Evolutionary conservation across 176 grass and related monocot genomes (phyloP).

Genomic region (Hordeum marinum): DNA sequence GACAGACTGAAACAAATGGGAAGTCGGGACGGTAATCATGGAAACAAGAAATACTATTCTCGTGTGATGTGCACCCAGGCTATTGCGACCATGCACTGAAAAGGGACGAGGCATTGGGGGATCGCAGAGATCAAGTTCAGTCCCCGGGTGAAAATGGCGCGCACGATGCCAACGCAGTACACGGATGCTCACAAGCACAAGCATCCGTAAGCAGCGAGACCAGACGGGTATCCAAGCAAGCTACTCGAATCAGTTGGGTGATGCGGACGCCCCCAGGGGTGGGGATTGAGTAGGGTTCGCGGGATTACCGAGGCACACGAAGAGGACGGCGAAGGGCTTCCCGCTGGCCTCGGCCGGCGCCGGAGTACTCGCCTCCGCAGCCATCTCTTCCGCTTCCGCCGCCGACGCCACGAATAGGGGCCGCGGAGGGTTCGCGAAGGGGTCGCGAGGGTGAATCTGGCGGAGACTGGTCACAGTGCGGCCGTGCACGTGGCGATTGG

Average conservation of each 20-base stretch:
- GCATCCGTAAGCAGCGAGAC: not conserved
- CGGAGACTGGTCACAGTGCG: not conserved
- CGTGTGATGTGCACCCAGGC: not conserved
- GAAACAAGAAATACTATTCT: not conserved
- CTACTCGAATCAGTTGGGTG: not conserved
- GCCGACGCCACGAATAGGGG: constrained; percentile 7
- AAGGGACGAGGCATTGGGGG: not conserved
- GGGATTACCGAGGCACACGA: constrained; percentile 82
- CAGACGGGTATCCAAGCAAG: not conserved
- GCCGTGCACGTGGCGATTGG: not conserved
- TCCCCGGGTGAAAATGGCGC: too few relatives aligned
- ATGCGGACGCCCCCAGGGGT: not conserved
- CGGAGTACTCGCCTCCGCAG: constrained; percentile 6
- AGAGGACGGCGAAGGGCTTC: constrained; percentile 81
- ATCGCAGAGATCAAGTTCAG: not conserved
- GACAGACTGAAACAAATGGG: not conserved
- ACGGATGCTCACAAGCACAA: not conserved
- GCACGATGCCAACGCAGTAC: not conserved
- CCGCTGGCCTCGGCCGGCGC: not conserved
- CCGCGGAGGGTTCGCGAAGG: constrained; percentile 4
- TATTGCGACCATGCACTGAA: not conserved
- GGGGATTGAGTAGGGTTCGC: not conserved
- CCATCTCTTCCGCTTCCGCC: constrained; percentile 38
- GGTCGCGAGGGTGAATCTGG: not conserved
- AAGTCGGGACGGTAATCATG: not conserved